Evolutionary conservation across 2,329 filamentous ascomycete genomes (phyloP), one percentile per base, ranked within the genome.

Genomic region (Sarocladiaceae sp.): DNA sequence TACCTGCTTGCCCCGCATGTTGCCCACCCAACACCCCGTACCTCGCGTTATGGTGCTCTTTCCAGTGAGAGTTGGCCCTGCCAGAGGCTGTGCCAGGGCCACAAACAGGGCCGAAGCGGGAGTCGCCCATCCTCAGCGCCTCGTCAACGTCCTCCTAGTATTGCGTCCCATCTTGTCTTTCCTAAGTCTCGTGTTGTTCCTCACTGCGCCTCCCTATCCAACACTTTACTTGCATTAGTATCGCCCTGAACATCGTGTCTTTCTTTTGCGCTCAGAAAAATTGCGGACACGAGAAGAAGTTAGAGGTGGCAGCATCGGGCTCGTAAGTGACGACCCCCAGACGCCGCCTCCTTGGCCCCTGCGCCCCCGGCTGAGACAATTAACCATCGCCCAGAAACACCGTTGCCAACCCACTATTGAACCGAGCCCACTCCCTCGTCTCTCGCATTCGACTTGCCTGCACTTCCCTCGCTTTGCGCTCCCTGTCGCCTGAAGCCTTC

Each of bases 21-120:
- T 48, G 44, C 44, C 44, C 44, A 31, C 28, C 4, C 44, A 48
- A 48, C 44, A 29, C n/a, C 26, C 44, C 26, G 44, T 48, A 48
- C 44, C 44, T 33, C 20, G 23, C 22, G 20, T 25, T 44, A n/a
- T 12, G 35, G 5, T 5, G n/a, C 5, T n/a, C n/a, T 17, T 37
- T 6, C 18, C 37, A 39, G 35, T n/a, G n/a, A n/a, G n/a, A n/a
- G n/a, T n/a, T n/a, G n/a, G n/a, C n/a, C n/a, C 29, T 8, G 29
- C 29, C 29, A 31, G 8, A 31, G 29, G 29, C 33, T n/a, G 33
- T 36, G 5, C 6, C 12, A 15, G 4, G 23, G 37, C 12, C 17
- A 23, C 17, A 23, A 23, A n/a, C 23, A n/a, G 40, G 26, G 40
- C 37, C n/a, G n/a, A n/a, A n/a, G n/a, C n/a, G n/a, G n/a, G n/a